phyloP scores from a whole-genome alignment of 2,329 filamentous ascomycete genomes.

The Teratosphaeria gauchensis region DNA sequence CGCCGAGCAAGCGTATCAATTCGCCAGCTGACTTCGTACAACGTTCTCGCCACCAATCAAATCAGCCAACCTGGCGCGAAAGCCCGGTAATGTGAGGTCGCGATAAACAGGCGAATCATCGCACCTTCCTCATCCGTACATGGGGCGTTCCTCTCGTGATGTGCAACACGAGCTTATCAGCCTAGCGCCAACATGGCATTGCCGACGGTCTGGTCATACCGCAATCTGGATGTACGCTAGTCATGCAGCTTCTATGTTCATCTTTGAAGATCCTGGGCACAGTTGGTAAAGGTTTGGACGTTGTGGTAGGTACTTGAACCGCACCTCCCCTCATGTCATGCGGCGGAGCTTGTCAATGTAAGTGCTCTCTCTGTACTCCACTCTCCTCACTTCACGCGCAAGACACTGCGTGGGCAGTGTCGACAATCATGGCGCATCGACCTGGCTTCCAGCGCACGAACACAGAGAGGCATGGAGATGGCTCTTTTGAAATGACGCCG shows the following conservation, averaged over 20 bases:
- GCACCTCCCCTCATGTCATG: neutral
- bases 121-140: neutral
- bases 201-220: neutral
- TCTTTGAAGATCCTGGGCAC: neutral
- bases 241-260: neutral
- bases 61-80: neutral
- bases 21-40: neutral
- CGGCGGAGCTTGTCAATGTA: neutral
- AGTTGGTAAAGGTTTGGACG: neutral
- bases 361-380: neutral
- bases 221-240: neutral
- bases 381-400: neutral
- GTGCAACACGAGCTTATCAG: neutral
- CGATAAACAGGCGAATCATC: neutral
- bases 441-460: constrained; percentile 5
- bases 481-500: neutral
- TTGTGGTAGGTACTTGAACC: neutral
- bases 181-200: neutral
- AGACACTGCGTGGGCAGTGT: neutral
- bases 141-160: neutral
- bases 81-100: neutral
- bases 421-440: constrained; percentile 3
- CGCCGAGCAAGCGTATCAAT: neutral
- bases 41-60: neutral
- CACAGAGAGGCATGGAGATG: constrained; percentile 3